Base-by-base conservation (phyloP, 495 filamentous ascomycete genomes). In the Daldinia grandis region DNA sequence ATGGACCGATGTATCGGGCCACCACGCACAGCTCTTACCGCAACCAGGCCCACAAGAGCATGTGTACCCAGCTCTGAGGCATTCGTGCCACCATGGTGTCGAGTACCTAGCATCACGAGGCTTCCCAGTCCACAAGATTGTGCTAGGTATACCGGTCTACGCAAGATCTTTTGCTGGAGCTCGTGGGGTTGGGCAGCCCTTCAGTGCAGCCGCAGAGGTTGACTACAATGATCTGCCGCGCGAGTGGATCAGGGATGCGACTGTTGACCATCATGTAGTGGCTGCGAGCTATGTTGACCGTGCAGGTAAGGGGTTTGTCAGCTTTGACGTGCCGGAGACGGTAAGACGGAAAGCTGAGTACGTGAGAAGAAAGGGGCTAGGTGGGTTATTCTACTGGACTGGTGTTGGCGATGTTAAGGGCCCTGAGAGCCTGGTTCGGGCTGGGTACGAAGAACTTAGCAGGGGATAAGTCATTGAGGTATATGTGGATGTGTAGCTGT, bases 361-460 rank as follows among this genome's bases (percentile, higher is more conserved):
- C 71, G 92, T 87, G 65, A 89, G 83, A 49, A 79, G 85, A 57
- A 83, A 83, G 62, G 84, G 86, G 10, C 83, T 95, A 1, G 92
- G 88, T 3, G 92, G 92, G 0, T 72, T 95, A 62, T 95, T 95
- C 77, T 95, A 92, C 77, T 95, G 92, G 92, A 92, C 91, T 56
- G 91, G 91, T 4, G 89, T 87, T 15, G 90, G 87, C 1, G 92
- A 95, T 79, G 81, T 82, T 54, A 83, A 58, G 28, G 79, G 85
- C 15, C 75, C 82, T 12, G 78, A 87, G 63, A 93, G 91, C 76
- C 71, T 95, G 66, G 84, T 94, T 37, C 82, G 87, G 54, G 85
- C 89, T 15, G 89, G 89, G 21, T 90, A 87, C 73, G 87, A 86
- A 55, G 86, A 82, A 3, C 76, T 91, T 40, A 87, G 90, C 21